Conservation (phyloP, 805 yeast genomes). For the Allodekkera sacchari region DNA sequence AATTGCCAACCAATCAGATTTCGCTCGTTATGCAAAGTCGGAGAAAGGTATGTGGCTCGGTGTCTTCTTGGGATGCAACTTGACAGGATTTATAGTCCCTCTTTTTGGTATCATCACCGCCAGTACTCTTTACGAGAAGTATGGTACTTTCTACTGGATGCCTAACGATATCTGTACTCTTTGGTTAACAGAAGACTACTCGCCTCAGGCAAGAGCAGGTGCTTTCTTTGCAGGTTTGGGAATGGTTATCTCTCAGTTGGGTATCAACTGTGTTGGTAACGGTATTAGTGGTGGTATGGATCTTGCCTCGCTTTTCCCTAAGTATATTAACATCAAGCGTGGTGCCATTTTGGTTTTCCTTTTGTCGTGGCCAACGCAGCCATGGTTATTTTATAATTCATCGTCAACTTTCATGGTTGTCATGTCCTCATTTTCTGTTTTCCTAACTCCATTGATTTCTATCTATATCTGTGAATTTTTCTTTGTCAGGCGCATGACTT, state of each 20-base stretch:
- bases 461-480: slow-evolving; percentile 31
- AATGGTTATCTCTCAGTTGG: slow-evolving; percentile 29
- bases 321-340: slow-evolving; percentile 33
- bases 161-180: slow-evolving; percentile 33
- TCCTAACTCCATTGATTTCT: slow-evolving; percentile 32
- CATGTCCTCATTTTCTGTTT: slow-evolving; percentile 25
- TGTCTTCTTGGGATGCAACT: slow-evolving; percentile 30
- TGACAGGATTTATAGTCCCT: slow-evolving; percentile 26
- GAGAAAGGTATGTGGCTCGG: slow-evolving; percentile 18
- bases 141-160: slow-evolving; percentile 30
- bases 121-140: slow-evolving; percentile 29
- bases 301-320: slow-evolving; percentile 37
- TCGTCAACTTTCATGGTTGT: slow-evolving; percentile 27
- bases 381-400: slow-evolving; percentile 32
- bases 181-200: slow-evolving; percentile 33
- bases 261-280: slow-evolving; percentile 31
- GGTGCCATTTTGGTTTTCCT: slow-evolving; percentile 34
- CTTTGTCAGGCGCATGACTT: slow-evolving; percentile 29
- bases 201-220: slow-evolving; percentile 37
- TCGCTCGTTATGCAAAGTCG: slow-evolving; percentile 24
- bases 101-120: slow-evolving; percentile 37
- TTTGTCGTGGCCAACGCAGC: slow-evolving; percentile 30
- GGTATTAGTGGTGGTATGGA: slow-evolving; percentile 46
- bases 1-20: slow-evolving; percentile 29
- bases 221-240: slow-evolving; percentile 37